These are phyloP conservation scores for Ulota crispa DNA, from an alignment of 225 moss, liverwort and hornwort genomes.

Conservation along the genomic window DNA sequence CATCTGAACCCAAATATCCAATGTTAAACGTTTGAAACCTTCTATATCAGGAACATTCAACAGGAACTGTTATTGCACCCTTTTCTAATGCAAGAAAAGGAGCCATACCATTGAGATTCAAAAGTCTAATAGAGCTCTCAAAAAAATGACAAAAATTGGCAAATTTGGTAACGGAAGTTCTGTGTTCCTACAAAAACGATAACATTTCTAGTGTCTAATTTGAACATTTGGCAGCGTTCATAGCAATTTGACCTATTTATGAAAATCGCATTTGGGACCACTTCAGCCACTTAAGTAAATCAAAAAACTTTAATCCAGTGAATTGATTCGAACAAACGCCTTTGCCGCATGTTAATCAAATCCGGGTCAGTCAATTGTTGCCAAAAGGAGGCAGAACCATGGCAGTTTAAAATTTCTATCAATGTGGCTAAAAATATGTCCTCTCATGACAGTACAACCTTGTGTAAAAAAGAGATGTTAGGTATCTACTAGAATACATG, in stretches of 20 bases:
- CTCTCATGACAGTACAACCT: constrained; percentile 13
- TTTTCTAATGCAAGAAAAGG: neutral
- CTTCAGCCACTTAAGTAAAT: neutral
- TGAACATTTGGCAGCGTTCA: no score
- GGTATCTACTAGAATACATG: neutral
- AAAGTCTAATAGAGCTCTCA: neutral
- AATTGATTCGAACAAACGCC: neutral
- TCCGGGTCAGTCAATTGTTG: neutral
- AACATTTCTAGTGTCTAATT: no score
- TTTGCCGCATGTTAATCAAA: constrained; percentile 5
- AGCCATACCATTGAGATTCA: neutral
- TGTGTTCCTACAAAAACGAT: no score
- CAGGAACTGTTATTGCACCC: neutral
- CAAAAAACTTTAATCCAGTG: neutral
- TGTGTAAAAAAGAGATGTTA: neutral
- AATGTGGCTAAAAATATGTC: constrained; percentile 6
- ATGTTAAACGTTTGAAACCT: neutral
- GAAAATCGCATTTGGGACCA: neutral
- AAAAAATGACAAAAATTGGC: no score
- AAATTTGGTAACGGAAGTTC: no score
- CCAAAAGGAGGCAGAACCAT: neutral
- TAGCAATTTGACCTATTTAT: no score
- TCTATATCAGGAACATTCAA: neutral
- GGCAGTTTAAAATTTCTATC: neutral
- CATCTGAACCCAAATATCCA: no score